Base-by-base conservation (phyloP, 208 protist species). In the Trypanosoma scelopori region DNA sequence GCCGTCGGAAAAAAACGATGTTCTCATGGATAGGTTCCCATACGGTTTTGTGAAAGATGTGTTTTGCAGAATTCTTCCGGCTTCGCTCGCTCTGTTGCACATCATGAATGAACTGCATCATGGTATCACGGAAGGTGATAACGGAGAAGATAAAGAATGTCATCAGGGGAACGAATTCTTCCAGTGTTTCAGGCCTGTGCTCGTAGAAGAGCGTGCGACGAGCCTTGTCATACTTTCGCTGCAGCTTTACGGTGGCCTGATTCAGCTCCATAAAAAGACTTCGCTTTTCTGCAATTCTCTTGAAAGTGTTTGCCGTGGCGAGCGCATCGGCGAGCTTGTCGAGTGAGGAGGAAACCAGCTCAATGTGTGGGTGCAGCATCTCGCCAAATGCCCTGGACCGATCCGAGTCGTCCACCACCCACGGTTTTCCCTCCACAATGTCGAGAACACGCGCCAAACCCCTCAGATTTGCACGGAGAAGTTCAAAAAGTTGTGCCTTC, bases 141-240 rank as follows among this genome's bases (percentile, higher is more conserved):
- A 95, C 72, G 12, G 87, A 89, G 78, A 95, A 95, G 37, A 95
- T 73, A 71, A 90, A 95, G 67, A 92, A 93, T 6, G 83, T 91
- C 90, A 95, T 95, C 67, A 95, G 79, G 15, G 90, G 90, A 46
- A 95, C 85, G 67, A 93, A 95, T 61, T 91, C 83, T 67, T 95
- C 90, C 48, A 95, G 61, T 7, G 74, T 72, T 73, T 66, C 64
- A 32, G 81, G 76, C 58, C 73, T 81, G 68, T 84, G 56, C 62
- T 93, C 83, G 68, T 95, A 95, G 70, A 95, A 92, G 45, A 95
- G 70, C 60, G 65, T 65, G 50, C 82, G 78, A n/a, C 90, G 82
- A 6, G 87, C 81, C 11, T 71, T n/a, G 45, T 67, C 59, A 75
- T 82, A 95, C 30, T 78, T 74, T 22, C 72, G 53, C 64, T 93